phyloP scores from a whole-genome alignment of 345 rosid genomes.

The Gossypium raimondii region DNA sequence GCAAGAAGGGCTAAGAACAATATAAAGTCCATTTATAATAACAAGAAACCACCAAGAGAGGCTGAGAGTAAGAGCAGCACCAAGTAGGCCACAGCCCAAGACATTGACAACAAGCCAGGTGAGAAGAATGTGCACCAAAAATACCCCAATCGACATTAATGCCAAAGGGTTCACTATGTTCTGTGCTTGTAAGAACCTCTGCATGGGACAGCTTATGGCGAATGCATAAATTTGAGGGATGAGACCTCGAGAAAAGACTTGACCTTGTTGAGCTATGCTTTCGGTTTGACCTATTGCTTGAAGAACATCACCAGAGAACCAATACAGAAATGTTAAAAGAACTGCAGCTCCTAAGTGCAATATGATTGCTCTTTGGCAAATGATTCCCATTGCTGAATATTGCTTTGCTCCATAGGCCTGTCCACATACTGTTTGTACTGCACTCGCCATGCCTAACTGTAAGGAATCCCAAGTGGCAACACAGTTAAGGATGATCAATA shows the following conservation, averaged over 20 bases:
- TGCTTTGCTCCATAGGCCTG: slow-evolving; percentile 86
- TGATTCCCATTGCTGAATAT: slow-evolving; percentile 70
- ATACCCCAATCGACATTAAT: slow-evolving; percentile 67
- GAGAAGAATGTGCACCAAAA: slow-evolving; percentile 60
- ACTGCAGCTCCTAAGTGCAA: slow-evolving; percentile 70
- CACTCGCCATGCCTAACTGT: slow-evolving; percentile 96
- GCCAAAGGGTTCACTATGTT: slow-evolving; percentile 92
- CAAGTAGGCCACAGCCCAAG: slow-evolving; percentile 61
- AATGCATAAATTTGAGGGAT: slow-evolving; percentile 83
- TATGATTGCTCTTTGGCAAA: slow-evolving; percentile 79
- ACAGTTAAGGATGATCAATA: not conserved
- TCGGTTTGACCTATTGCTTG: slow-evolving; percentile 53
- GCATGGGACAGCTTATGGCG: slow-evolving; percentile 77
- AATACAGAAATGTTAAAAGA: slow-evolving; percentile 61
- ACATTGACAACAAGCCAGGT: slow-evolving; percentile 56
- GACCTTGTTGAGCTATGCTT: slow-evolving; percentile 60
- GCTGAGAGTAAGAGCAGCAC: slow-evolving; percentile 67
- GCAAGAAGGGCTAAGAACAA: slow-evolving; percentile 61
- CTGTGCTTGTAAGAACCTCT: slow-evolving; percentile 91
- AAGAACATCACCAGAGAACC: slow-evolving; percentile 62
- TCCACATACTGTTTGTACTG: slow-evolving; percentile 93
- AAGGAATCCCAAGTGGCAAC: not conserved
- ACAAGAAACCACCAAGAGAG: slow-evolving; percentile 84
- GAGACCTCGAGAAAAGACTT: slow-evolving; percentile 63
- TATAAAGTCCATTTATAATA: slow-evolving; percentile 46